Evolutionary conservation across 768 basidiomycete species (phyloP), one percentile per base, ranked within the genome.

Genomic region (Termitomyces bulborhizus): DNA sequence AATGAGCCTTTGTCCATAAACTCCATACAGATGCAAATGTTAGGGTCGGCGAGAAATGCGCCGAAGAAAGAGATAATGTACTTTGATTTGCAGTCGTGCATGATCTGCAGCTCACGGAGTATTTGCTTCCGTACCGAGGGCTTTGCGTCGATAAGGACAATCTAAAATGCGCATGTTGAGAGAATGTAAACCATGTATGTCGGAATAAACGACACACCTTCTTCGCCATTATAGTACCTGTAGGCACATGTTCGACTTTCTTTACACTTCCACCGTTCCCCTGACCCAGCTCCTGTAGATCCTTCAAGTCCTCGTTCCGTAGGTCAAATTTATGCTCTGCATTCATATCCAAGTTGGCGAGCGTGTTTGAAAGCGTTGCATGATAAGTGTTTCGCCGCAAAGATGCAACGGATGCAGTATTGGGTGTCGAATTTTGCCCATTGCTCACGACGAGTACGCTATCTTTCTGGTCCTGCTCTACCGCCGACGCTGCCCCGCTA

Each of bases 1-100:
- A 97, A 77, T 8, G 87, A 93, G 58, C 93, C 90, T 69, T 92
- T 94, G 78, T 96, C 89, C 90, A 89, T 89, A 70, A 72, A 90
- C 69, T 99, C 97, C 88, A 99, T 98, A 73, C 94, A 98, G 51
- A 98, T 96, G 71, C 97, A 97, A 66, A 99, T 96, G 65, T 98
- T 98, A 12, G 96, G 96, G 70, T 99, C 97, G 3, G 90, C 85
- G 32, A 98, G 77, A 73, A 93, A 99, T 51, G 97, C 97, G 58
- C 97, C 97, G 67, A 88, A 95, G 76, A 98, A 99, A 0, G 91
- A 94, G 63, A 99, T 90, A 68, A 99, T 99, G 70, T 93, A 91
- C 53, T 81, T 82, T 6, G 92, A 95, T 61, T 88, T 79, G 72
- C 96, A 98, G 71, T 97, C 90, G 69, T 98, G 93, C 96, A 98